Evolutionary conservation across 108 stramenopile species (phyloP).

Genomic region (Cyclotella baltica): DNA sequence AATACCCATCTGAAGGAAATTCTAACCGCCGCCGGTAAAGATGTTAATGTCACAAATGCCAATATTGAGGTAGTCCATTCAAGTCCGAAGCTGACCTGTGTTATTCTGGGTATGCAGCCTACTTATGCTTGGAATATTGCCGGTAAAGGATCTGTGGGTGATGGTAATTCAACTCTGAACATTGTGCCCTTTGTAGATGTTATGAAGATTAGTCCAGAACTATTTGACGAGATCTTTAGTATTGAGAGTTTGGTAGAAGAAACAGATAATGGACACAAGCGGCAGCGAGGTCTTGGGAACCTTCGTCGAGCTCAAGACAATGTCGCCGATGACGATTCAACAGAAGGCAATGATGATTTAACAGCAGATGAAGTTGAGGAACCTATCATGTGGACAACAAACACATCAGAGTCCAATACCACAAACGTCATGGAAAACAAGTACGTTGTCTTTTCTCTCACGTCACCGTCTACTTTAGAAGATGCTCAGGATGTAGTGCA

Average conservation of each 20-base stretch:
- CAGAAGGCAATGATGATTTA: neutral
- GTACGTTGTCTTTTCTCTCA: slow-evolving; percentile 29
- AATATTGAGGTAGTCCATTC: slow-evolving; percentile 31
- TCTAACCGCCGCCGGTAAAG: slow-evolving; percentile 26
- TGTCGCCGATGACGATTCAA: neutral
- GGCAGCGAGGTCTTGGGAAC: slow-evolving; percentile 7
- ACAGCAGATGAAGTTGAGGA: slow-evolving; percentile 4
- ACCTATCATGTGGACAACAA: slow-evolving; percentile 2
- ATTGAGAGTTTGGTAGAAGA: neutral
- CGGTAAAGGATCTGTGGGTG: neutral
- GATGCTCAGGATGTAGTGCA: slow-evolving; percentile 22
- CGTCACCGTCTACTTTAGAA: slow-evolving; percentile 21
- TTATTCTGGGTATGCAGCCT: slow-evolving; percentile 31
- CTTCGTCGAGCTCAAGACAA: slow-evolving; percentile 8
- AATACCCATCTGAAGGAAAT: slow-evolving; percentile 26
- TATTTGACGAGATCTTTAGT: slow-evolving; percentile 14
- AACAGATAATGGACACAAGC: neutral
- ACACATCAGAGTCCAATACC: neutral
- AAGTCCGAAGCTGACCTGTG: slow-evolving; percentile 16
- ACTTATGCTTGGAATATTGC: slow-evolving; percentile 18
- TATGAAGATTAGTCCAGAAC: slow-evolving; percentile 33
- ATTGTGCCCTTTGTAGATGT: slow-evolving; percentile 31
- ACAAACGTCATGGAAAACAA: slow-evolving; percentile 4
- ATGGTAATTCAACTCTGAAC: neutral
- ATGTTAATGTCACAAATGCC: neutral